These are phyloP conservation scores for Colletotrichum costaricense DNA, from an alignment of 2,329 filamentous ascomycete genomes.

Conservation along the genomic window DNA sequence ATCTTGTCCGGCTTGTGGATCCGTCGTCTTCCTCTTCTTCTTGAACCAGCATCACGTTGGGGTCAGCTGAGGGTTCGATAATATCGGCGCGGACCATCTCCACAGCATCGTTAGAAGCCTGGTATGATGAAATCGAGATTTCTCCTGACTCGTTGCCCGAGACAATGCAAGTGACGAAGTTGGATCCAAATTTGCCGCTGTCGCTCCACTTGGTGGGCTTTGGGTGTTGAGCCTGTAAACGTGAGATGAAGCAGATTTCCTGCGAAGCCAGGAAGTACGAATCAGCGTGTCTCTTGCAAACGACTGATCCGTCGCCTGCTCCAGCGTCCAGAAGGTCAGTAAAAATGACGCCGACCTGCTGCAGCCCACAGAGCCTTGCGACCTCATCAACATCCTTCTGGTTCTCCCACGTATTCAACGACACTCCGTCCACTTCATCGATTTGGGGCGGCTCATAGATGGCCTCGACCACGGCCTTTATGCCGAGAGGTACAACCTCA, in stretches of 20 bases:
- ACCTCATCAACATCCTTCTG: constrained; percentile 85
- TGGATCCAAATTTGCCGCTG: constrained; percentile 91
- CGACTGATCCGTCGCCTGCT: constrained; percentile 82
- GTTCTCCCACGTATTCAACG: constrained; percentile 85
- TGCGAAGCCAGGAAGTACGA: constrained; percentile 95
- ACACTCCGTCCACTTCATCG: constrained; percentile 89
- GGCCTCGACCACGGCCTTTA: constrained; percentile 95
- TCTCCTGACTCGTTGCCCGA: constrained; percentile 92
- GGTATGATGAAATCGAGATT: constrained; percentile 91
- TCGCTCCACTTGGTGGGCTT: constrained; percentile 97
- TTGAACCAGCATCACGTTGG: constrained; percentile 92
- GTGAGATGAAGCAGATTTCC: constrained; percentile 89
- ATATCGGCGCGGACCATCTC: constrained; percentile 98
- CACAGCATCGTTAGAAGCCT: constrained; percentile 93
- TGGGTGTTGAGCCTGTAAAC: constrained; percentile 88
- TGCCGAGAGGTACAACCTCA: constrained; percentile 88
- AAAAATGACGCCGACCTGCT: constrained; percentile 93
- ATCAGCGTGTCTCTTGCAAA: constrained; percentile 96
- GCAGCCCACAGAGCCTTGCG: constrained; percentile 84
- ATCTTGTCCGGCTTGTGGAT: constrained; percentile 76
- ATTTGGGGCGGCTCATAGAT: constrained; percentile 97
- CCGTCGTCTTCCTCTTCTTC: constrained; percentile 88
- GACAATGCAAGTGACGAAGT: constrained; percentile 96
- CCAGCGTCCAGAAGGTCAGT: constrained; percentile 90
- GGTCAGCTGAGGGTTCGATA: constrained; percentile 93